phyloP scores from a whole-genome alignment of 106 monocot species.

The Posidonia australis region DNA sequence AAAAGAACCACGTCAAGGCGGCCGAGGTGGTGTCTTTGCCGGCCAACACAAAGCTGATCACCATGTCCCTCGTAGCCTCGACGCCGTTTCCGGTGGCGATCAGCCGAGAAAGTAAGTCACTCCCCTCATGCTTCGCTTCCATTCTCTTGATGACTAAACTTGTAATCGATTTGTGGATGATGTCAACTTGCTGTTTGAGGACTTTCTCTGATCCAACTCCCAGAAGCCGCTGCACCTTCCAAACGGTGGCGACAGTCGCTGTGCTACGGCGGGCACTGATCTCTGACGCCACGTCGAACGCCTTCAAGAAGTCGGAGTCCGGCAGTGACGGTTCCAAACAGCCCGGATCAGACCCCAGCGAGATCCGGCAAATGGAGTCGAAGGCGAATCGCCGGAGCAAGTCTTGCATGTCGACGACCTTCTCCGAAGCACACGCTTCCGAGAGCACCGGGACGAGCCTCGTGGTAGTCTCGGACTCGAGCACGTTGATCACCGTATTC shows the following conservation, averaged over 20 bases:
- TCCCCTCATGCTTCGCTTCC: not conserved
- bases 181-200: slow-evolving; percentile 7
- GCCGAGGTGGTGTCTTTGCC: slow-evolving; percentile 59
- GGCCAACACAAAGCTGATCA: slow-evolving; percentile 69
- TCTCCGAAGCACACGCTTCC: not conserved
- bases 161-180: slow-evolving; percentile 18
- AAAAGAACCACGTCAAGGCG: slow-evolving; percentile 72
- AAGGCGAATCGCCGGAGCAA: slow-evolving; percentile 11
- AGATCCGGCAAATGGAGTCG: slow-evolving; percentile 11
- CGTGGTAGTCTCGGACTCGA: not conserved
- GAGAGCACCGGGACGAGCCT: slow-evolving; percentile 4
- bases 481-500: not conserved
- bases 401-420: slow-evolving; percentile 32
- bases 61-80: slow-evolving; percentile 45
- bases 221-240: slow-evolving; percentile 34
- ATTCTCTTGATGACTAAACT: slow-evolving; percentile 18
- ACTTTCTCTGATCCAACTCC: slow-evolving; percentile 21
- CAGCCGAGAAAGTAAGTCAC: slow-evolving; percentile 39
- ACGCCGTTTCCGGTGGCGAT: slow-evolving; percentile 15
- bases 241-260: slow-evolving; percentile 11
- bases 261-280: slow-evolving; percentile 20
- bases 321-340: not conserved
- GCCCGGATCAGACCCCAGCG: slow-evolving; percentile 12
- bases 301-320: slow-evolving; percentile 8
- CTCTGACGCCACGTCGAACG: slow-evolving; percentile 37